phyloP scores from a whole-genome alignment of 805 yeast species.

The Blastobotrys americana region DNA sequence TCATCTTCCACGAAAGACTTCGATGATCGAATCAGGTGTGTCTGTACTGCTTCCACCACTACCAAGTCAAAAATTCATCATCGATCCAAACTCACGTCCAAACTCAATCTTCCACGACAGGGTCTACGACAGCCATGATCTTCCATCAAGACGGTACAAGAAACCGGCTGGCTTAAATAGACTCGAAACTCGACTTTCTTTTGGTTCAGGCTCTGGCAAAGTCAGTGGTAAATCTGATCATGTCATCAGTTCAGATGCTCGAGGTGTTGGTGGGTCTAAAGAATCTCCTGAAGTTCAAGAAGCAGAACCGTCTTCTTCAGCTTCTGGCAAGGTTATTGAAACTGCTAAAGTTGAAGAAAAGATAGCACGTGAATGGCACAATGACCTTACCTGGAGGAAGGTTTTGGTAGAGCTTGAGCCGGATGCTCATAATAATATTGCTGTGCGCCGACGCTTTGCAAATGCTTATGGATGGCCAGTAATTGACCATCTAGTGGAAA shows the following conservation, averaged over 20 bases:
- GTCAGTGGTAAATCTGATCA: not conserved
- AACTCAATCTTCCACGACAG: slow-evolving; percentile 76
- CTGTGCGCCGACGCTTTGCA: slow-evolving; percentile 80
- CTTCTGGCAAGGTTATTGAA: slow-evolving; percentile 25
- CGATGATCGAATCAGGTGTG: slow-evolving; percentile 72
- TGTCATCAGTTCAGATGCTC: slow-evolving; percentile 5
- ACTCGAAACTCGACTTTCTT: not conserved
- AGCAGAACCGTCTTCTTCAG: slow-evolving; percentile 6
- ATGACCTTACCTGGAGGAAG: slow-evolving; percentile 80
- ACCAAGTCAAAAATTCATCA: slow-evolving; percentile 61
- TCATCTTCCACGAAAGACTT: slow-evolving; percentile 50
- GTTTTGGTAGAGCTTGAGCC: slow-evolving; percentile 80
- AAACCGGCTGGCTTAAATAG: slow-evolving; percentile 6
- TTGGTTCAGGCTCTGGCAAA: not conserved
- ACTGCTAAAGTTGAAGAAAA: slow-evolving; percentile 53
- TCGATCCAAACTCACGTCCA: slow-evolving; percentile 58
- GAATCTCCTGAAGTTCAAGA: not conserved
- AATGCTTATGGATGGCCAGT: slow-evolving; percentile 96
- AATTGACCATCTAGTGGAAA: slow-evolving; percentile 66
- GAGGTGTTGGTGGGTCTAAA: not conserved
- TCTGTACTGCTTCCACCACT: slow-evolving; percentile 72
- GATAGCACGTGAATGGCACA: slow-evolving; percentile 85
- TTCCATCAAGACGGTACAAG: slow-evolving; percentile 47
- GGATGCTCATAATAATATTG: slow-evolving; percentile 91
- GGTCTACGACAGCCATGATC: slow-evolving; percentile 54